These are phyloP conservation scores for Trichoderma aggressivum DNA, from an alignment of 2,329 filamentous ascomycete species.

Conservation along the genomic window DNA sequence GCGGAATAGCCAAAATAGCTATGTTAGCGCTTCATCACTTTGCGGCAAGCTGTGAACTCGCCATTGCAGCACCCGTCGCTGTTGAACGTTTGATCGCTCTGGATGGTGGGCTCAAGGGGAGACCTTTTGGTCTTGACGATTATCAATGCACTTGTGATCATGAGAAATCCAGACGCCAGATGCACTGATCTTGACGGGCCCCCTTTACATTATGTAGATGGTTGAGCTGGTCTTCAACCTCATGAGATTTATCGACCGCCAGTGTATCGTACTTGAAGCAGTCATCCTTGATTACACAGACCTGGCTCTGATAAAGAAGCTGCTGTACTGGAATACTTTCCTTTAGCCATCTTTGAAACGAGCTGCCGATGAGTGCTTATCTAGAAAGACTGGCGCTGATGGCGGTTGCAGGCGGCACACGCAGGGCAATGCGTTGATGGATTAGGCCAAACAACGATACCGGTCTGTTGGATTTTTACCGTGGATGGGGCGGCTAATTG, in stretches of 20 bases:
- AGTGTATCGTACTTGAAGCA: constrained; percentile 39
- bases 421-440: not conserved
- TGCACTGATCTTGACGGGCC: constrained; percentile 35
- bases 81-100: constrained; percentile 44
- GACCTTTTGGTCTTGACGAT: constrained; percentile 23
- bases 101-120: constrained; percentile 39
- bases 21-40: constrained; percentile 42
- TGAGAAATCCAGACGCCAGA: constrained; percentile 34
- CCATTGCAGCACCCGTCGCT: constrained; percentile 42
- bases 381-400: not conserved
- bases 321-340: constrained; percentile 29
- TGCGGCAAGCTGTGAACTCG: constrained; percentile 29
- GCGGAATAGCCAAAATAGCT: constrained; percentile 43
- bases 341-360: constrained; percentile 23
- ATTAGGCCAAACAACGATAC: not conserved
- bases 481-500: not conserved
- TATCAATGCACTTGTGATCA: not conserved
- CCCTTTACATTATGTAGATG: constrained; percentile 21
- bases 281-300: constrained; percentile 32
- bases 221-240: constrained; percentile 37
- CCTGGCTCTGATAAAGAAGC: constrained; percentile 31
- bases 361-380: not conserved
- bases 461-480: not conserved
- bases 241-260: constrained; percentile 33
- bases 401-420: not conserved